Conservation (phyloP, 352 stramenopile genomes). For the Phytophthora nicotianae region DNA sequence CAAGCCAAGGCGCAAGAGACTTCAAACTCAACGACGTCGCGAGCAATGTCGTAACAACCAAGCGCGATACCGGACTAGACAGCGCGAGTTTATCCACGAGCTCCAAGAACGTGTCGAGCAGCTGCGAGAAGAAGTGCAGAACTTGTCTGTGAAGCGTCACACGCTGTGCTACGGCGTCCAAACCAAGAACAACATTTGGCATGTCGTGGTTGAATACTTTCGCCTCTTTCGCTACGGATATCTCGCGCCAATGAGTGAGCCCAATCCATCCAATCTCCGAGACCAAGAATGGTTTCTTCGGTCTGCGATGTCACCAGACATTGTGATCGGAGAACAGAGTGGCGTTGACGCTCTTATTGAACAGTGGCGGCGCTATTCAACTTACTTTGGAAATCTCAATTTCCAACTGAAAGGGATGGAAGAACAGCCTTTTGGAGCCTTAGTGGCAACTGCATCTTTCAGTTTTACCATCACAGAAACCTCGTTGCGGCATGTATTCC, state of each 20-base stretch:
- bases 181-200: conserved; percentile 14
- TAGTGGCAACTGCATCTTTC: conserved; percentile 7
- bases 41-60: conserved; percentile 50
- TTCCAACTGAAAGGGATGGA: conserved; percentile 35
- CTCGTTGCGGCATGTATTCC: conserved; percentile 16
- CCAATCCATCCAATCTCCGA: background rate
- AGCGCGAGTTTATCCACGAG: conserved; percentile 13
- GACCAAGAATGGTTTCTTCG: conserved; percentile 30
- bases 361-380: conserved; percentile 36
- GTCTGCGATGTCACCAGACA: conserved; percentile 17
- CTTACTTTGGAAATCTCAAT: conserved; percentile 23
- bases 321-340: conserved; percentile 17
- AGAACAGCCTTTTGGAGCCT: conserved; percentile 4
- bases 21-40: conserved; percentile 28
- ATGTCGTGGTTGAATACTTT: conserved; percentile 27
- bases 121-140: conserved; percentile 25
- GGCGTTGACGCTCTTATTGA: conserved; percentile 21
- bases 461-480: conserved; percentile 17
- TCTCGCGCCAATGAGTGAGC: background rate
- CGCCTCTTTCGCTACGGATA: conserved; percentile 25
- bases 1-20: conserved; percentile 29
- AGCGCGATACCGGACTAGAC: conserved; percentile 41
- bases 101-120: conserved; percentile 18
- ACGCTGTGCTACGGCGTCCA: conserved; percentile 3
- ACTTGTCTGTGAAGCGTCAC: conserved; percentile 6